A percentile compares a stretch with the other conserved stretches of the same genome.
Evolutionary conservation across 305 asterid genomes (phyloP).

Genomic region (Solanum chacoense): DNA sequence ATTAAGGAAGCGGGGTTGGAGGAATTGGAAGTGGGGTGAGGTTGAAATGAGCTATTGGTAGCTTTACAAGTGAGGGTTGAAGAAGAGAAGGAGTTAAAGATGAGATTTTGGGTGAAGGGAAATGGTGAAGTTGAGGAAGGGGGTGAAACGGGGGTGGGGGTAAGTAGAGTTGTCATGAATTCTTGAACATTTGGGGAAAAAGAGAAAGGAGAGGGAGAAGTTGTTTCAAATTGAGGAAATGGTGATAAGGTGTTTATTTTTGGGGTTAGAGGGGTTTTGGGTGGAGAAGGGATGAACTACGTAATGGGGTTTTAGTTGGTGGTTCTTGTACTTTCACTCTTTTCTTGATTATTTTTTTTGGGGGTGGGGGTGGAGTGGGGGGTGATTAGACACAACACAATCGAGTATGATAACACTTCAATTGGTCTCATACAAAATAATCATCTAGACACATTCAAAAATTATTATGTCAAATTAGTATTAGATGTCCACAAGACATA

Average conservation of each 20-base stretch:
- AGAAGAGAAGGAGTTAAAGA: constrained; percentile 2
- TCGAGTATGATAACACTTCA: not conserved
- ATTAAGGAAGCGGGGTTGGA: constrained; percentile 18
- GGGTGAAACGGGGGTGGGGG: constrained; percentile 12
- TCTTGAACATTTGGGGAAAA: constrained; percentile 15
- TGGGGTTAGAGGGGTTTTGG: constrained; percentile 19
- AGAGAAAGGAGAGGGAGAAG: constrained; percentile 29
- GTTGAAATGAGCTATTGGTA: constrained; percentile 17
- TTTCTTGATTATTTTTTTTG: too few species aligned
- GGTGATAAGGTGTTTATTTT: not conserved
- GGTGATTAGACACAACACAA: not conserved
- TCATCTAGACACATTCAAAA: not conserved
- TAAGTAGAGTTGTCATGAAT: not conserved
- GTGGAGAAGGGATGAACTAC: constrained; percentile 45
- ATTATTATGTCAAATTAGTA: not conserved
- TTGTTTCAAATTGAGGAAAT: constrained; percentile 7
- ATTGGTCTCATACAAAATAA: too few species aligned
- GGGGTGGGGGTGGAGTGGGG: not conserved
- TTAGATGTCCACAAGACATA: too few species aligned
- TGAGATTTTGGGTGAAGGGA: not conserved
- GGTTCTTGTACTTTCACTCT: not conserved
- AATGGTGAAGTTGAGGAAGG: constrained; percentile 23
- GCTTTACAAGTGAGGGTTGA: constrained; percentile 18
- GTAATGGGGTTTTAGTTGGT: constrained; percentile 11
- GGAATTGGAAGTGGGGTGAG: constrained; percentile 25